Evolutionary conservation across 148 eudicot species (phyloP).

Genomic region (Chenopodium suecicum): DNA sequence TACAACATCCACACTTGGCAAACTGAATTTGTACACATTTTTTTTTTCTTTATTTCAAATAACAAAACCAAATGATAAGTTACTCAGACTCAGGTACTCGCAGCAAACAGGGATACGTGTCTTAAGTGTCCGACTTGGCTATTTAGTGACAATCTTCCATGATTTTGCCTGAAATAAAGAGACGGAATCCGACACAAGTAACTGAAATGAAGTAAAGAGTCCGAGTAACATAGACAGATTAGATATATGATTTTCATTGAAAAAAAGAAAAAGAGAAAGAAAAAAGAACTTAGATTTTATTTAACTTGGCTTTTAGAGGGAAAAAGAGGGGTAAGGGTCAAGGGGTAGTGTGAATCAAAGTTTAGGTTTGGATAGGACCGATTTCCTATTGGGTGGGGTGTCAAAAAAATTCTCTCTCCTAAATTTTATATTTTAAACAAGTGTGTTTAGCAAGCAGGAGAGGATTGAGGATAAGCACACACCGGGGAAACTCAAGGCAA

Average conservation of each 20-base stretch:
- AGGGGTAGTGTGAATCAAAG: neutral
- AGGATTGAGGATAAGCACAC: slow-evolving; percentile 28
- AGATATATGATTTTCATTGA: neutral
- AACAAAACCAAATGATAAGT: neutral
- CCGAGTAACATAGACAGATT: neutral
- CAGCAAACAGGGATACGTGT: neutral
- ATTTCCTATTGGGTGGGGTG: slow-evolving; percentile 9
- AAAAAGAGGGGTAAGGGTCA: slow-evolving; percentile 6
- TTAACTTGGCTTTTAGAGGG: slow-evolving; percentile 2
- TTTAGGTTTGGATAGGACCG: slow-evolving; percentile 22
- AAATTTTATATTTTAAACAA: slow-evolving; percentile 8
- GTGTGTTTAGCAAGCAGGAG: slow-evolving; percentile 8
- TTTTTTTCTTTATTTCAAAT: neutral
- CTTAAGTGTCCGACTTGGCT: neutral
- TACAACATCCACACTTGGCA: slow-evolving; percentile 35
- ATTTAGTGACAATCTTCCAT: neutral
- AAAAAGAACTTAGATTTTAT: no score
- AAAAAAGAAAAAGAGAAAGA: no score
- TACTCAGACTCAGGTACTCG: neutral
- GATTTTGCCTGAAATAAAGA: neutral
- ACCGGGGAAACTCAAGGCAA: slow-evolving; percentile 24
- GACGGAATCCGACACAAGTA: neutral
- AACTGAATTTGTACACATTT: neutral
- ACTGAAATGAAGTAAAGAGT: no score
- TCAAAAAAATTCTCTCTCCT: neutral